Evolutionary conservation across 495 filamentous ascomycete genomes (phyloP).

Genomic region (Aspergillus wentii): DNA sequence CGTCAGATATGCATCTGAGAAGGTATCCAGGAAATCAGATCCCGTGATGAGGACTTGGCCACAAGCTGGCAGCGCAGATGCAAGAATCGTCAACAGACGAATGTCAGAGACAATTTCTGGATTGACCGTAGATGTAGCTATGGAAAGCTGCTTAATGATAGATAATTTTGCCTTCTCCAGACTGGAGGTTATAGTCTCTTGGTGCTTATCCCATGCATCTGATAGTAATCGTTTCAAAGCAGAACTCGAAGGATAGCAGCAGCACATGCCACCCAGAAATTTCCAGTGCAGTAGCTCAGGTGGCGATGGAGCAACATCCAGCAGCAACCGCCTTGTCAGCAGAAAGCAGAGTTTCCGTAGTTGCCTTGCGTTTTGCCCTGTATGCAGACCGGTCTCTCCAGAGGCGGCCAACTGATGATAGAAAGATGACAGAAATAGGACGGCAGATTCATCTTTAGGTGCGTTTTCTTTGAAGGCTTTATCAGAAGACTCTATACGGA

Average conservation of each 20-base stretch:
- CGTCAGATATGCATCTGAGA: slow-evolving; percentile 59
- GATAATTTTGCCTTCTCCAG: slow-evolving; percentile 43
- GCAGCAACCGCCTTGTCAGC: slow-evolving; percentile 44
- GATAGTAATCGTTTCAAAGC: slow-evolving; percentile 40
- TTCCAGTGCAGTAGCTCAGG: slow-evolving; percentile 31
- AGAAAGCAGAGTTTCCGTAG: slow-evolving; percentile 61
- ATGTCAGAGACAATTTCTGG: slow-evolving; percentile 27
- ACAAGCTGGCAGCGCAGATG: slow-evolving; percentile 27
- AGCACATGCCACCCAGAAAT: slow-evolving; percentile 32
- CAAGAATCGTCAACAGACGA: slow-evolving; percentile 35
- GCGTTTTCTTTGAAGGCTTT: slow-evolving; percentile 47
- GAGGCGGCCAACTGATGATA: slow-evolving; percentile 43
- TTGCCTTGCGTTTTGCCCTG: slow-evolving; percentile 42
- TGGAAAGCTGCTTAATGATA: slow-evolving; percentile 44
- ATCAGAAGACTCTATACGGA: slow-evolving; percentile 55
- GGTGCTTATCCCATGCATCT: slow-evolving; percentile 32
- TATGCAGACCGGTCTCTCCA: slow-evolving; percentile 30
- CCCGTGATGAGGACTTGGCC: slow-evolving; percentile 68
- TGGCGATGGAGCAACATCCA: slow-evolving; percentile 19
- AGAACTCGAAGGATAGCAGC: slow-evolving; percentile 34
- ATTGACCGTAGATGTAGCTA: slow-evolving; percentile 30
- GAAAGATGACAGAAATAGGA: slow-evolving; percentile 58
- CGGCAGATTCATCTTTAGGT: slow-evolving; percentile 48
- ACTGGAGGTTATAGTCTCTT: slow-evolving; percentile 28
- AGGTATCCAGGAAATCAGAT: slow-evolving; percentile 77